Percentiles rank a stretch among this genome's conserved stretches.
phyloP scores from a whole-genome alignment of 306 rosid species.

The Pachyrhizus erosus region DNA sequence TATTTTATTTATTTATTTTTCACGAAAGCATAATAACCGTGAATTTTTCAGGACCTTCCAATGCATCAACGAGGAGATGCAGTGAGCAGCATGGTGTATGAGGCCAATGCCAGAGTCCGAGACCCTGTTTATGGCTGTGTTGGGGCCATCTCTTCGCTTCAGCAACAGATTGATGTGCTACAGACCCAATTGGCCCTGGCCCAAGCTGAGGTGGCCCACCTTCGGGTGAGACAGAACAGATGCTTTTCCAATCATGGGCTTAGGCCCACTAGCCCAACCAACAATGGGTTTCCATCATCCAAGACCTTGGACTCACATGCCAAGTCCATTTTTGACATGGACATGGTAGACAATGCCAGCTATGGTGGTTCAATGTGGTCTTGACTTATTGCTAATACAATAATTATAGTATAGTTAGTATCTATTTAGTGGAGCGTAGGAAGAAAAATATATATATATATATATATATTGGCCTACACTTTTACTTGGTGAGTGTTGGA shows the following conservation, averaged over 20 bases:
- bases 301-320: constrained; percentile 55
- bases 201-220: constrained; percentile 91
- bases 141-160: constrained; percentile 84
- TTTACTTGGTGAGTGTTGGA: not conserved
- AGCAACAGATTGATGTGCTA: constrained; percentile 73
- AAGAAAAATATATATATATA: too few species aligned
- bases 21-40: not conserved
- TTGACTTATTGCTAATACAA: constrained; percentile 35
- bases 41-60: constrained; percentile 65
- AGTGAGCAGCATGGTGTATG: constrained; percentile 90
- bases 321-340: constrained; percentile 67
- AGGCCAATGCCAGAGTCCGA: constrained; percentile 84
- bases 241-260: constrained; percentile 52
- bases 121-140: constrained; percentile 93
- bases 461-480: constrained; percentile 5
- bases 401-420: not conserved
- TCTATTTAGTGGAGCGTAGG: constrained; percentile 1
- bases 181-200: constrained; percentile 86
- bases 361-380: constrained; percentile 73
- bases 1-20: not conserved
- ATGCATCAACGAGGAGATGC: constrained; percentile 83
- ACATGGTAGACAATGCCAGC: constrained; percentile 60
- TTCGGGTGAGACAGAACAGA: constrained; percentile 58
- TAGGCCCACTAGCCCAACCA: constrained; percentile 68
- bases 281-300: constrained; percentile 67